These are phyloP conservation scores for Clitopilus hobsonii DNA, from an alignment of 768 basidiomycete species.

Conservation along the genomic window DNA sequence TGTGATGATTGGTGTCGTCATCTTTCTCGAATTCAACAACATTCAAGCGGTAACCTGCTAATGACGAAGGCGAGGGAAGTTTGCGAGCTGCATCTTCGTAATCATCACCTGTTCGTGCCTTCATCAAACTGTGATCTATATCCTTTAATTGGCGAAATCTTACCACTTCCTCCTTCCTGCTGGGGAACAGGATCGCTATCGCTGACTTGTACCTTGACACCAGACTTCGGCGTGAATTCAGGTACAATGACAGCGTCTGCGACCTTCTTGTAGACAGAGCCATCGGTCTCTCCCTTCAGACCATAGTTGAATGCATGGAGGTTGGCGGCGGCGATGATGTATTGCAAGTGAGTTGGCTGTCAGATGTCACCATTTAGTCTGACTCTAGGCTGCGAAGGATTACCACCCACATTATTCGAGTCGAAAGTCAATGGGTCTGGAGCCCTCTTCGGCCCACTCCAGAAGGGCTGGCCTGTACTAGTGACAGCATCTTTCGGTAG, in stretches of 20 bases:
- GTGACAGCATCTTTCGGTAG: conserved; percentile 93
- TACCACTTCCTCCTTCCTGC: conserved; percentile 41
- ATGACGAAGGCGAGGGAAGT: conserved; percentile 83
- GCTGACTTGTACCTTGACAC: conserved; percentile 89
- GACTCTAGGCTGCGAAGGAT: conserved; percentile 6
- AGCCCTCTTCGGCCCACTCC: conserved; percentile 98
- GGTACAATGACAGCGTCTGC: conserved; percentile 82
- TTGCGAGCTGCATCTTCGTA: conserved; percentile 53
- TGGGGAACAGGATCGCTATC: conserved; percentile 84
- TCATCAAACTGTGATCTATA: too few relatives aligned
- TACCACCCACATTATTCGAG: conserved; percentile 68
- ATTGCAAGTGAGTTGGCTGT: conserved; percentile 86
- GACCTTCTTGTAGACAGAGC: conserved; percentile 74
- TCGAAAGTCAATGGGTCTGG: conserved; percentile 88
- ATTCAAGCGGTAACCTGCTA: conserved; percentile 93
- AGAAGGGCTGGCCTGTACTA: conserved; percentile 93
- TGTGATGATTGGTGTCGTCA: conserved; percentile 96
- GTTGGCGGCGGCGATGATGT: conserved; percentile 91
- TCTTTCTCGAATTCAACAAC: conserved; percentile 99
- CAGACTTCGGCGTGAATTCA: conserved; percentile 89
- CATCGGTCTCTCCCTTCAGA: conserved; percentile 83
- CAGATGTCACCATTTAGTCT: neutral
- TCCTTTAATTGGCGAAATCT: too few relatives aligned
- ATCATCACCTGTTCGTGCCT: too few relatives aligned
- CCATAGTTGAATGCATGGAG: conserved; percentile 98